Percentiles rank a stretch among this genome's conserved stretches.
phyloP scores from a whole-genome alignment of 1,284 basidiomycete genomes.

The Cryptococcus neoformans region DNA sequence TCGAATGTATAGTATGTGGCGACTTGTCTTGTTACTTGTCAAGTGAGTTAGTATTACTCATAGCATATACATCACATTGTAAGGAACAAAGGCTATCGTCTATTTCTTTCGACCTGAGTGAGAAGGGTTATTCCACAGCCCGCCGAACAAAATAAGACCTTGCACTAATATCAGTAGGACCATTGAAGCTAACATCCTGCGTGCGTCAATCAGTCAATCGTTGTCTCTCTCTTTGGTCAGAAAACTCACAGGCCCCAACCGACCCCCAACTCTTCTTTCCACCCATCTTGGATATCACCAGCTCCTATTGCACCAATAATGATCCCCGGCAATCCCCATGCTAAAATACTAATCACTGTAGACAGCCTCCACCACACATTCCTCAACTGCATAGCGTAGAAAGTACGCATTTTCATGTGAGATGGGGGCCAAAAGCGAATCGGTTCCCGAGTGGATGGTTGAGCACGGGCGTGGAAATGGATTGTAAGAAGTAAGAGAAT shows the following conservation, averaged over 20 bases:
- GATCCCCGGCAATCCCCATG: slow-evolving; percentile 5
- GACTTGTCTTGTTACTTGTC: too few species aligned
- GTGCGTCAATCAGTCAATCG: neutral
- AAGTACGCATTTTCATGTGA: neutral
- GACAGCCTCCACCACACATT: slow-evolving; percentile 1
- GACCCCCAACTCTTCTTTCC: neutral
- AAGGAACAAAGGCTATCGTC: neutral
- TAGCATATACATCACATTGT: neutral
- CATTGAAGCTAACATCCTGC: slow-evolving; percentile 2
- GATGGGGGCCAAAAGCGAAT: neutral
- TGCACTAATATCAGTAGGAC: neutral
- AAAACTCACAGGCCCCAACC: slow-evolving; percentile 8
- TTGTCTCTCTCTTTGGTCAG: neutral
- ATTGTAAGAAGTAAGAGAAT: slow-evolving; percentile 2
- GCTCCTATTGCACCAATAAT: slow-evolving; percentile 1
- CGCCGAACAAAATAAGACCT: slow-evolving; percentile 1
- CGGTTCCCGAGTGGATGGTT: slow-evolving; percentile 1
- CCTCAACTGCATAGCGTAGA: neutral
- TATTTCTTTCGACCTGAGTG: neutral
- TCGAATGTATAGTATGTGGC: too few species aligned
- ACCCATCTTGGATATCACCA: neutral
- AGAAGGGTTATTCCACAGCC: slow-evolving; percentile 8
- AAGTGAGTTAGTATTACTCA: too few species aligned
- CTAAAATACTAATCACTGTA: neutral
- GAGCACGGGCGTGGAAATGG: slow-evolving; percentile 1